Conservation (phyloP, 352 stramenopile genomes). For the Blastocystis hominis region DNA sequence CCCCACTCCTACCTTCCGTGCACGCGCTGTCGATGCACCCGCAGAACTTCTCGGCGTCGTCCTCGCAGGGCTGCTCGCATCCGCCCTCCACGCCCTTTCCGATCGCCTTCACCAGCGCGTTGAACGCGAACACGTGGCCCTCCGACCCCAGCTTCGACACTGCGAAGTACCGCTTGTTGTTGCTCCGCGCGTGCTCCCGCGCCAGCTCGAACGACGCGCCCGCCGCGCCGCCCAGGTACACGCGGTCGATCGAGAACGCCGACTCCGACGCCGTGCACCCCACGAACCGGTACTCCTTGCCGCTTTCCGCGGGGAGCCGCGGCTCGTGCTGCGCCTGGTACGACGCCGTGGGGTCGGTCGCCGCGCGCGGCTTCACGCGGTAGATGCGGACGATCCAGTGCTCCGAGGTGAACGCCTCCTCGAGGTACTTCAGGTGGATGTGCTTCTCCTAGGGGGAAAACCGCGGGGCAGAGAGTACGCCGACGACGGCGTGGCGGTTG, state of each 20-base stretch:
- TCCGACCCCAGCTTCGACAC: constrained; percentile 71
- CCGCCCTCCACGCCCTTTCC: constrained; percentile 72
- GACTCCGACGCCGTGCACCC: constrained; percentile 73
- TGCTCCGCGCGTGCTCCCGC: constrained; percentile 71
- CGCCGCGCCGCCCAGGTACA: constrained; percentile 74
- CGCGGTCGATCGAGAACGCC: constrained; percentile 73
- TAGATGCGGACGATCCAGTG: constrained; percentile 87
- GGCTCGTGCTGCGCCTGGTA: background rate
- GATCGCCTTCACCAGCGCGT: constrained; percentile 63
- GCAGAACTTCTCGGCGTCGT: constrained; percentile 70
- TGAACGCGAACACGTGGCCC: constrained; percentile 78
- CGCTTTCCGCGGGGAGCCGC: background rate
- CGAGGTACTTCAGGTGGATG: constrained; percentile 77
- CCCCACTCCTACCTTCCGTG: constrained; percentile 65
- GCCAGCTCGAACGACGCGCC: constrained; percentile 80
- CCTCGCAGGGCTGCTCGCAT: constrained; percentile 71
- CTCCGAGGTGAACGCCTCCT: constrained; percentile 84
- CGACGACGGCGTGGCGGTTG: constrained; percentile 16
- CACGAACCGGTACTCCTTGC: constrained; percentile 64
- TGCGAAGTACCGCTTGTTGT: constrained; percentile 76
- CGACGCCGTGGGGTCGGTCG: constrained; percentile 12
- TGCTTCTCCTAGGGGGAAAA: constrained; percentile 64
- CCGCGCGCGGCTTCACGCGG: constrained; percentile 72
- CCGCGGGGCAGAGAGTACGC: background rate
- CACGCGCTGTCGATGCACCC: constrained; percentile 75